Evolutionary conservation across 768 basidiomycete genomes (phyloP), one percentile per base, ranked within the genome.

Genomic region (Lanmaoa pseudosensibilis): DNA sequence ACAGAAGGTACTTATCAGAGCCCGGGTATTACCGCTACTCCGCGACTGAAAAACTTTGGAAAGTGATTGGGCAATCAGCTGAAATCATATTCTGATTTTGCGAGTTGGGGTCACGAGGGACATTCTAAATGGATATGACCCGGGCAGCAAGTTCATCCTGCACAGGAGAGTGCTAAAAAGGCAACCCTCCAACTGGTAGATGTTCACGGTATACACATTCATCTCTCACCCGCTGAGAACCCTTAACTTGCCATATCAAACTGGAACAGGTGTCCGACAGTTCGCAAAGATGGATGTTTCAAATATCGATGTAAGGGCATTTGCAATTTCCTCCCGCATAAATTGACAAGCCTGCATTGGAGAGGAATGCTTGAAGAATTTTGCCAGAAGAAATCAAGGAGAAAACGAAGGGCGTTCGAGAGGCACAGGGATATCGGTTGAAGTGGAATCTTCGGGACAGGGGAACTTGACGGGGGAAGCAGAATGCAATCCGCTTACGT

Each of bases 81-180:
- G 36, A 56, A 48, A 61, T 58, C 54, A 54, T 21, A 34, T 38
- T 30, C 40, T 55, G 58, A 45, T 66, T 46, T 60, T 23, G 43
- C 38, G 38, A 8, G 46, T 34, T 44, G 39, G 19, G n/a, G 57
- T 63, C 64, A 62, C 55, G 54, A 58, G 56, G 54, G 19, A 21
- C 50, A 48, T 48, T 59, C 39, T 37, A 37, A 38, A 50, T 38
- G 36, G 51, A 25, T 39, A 41, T 51, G 52, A 46, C 32, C 47
- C 41, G 38, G 21, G 19, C 19, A 30, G 41, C 37, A n/a, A 25
- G 18, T 23, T 37, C 40, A 48, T 21, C 23, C 21, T 33, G 36
- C 12, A 40, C 49, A 51, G 47, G 47, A 34, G 25, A 5, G 50
- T 23, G 45, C 56, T 36, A 47, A 65, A 55, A 52, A 55, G 55